phyloP scores from a whole-genome alignment of 305 asterid genomes.

The Fraxinus albicans region DNA sequence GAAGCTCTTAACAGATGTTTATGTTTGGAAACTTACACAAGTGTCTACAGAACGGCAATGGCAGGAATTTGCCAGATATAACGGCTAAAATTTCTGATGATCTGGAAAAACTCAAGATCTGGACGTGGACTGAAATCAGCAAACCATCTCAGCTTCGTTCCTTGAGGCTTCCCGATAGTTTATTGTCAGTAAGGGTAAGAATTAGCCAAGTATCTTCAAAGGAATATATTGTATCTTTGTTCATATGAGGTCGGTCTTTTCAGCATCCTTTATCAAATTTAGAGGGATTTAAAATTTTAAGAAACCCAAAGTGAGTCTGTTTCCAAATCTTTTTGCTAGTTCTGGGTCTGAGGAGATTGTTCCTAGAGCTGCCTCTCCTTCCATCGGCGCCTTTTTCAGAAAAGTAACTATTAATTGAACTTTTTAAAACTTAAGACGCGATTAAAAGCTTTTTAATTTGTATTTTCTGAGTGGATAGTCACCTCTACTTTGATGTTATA shows the following conservation, averaged over 20 bases:
- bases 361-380: not conserved
- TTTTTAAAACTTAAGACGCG: not conserved
- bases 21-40: constrained; percentile 1
- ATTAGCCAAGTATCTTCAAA: constrained; percentile 6
- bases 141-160: constrained; percentile 57
- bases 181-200: constrained; percentile 49
- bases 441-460: not conserved
- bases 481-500: not conserved
- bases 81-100: constrained; percentile 43
- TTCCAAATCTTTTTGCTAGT: not conserved
- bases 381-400: not conserved
- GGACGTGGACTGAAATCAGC: constrained; percentile 52
- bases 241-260: not conserved
- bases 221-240: not conserved
- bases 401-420: not conserved
- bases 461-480: not conserved
- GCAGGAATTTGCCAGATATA: constrained; percentile 36
- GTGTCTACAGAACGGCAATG: constrained; percentile 44
- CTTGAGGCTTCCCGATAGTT: constrained; percentile 51
- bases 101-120: constrained; percentile 46
- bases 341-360: not conserved
- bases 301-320: not conserved
- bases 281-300: not conserved
- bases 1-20: constrained; percentile 15
- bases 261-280: not conserved